Evolutionary conservation across 2,329 filamentous ascomycete species (phyloP).

Genomic region (Pezicula neosporulosa): DNA sequence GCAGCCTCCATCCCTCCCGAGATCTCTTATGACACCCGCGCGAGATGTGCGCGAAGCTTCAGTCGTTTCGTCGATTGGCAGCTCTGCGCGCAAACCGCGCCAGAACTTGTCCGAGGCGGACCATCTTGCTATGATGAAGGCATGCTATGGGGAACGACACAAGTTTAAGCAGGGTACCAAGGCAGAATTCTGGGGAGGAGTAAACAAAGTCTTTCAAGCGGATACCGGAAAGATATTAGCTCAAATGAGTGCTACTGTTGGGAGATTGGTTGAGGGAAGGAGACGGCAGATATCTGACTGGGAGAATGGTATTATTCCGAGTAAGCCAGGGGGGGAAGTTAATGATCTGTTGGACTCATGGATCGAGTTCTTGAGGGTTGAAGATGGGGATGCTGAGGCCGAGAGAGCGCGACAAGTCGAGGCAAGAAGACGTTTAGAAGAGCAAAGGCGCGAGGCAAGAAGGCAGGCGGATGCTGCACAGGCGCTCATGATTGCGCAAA

Average conservation of each 20-base stretch:
- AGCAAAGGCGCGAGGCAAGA: constrained; percentile 26
- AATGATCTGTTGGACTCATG: constrained; percentile 27
- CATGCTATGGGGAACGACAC: constrained; percentile 24
- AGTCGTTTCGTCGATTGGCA: constrained; percentile 21
- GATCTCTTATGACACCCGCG: constrained; percentile 24
- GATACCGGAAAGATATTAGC: constrained; percentile 27
- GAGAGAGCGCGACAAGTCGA: constrained; percentile 30
- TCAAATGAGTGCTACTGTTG: constrained; percentile 30
- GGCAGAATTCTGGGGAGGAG: constrained; percentile 28
- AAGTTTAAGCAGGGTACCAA: constrained; percentile 30
- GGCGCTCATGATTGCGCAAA: constrained; percentile 12
- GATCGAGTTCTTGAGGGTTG: constrained; percentile 29
- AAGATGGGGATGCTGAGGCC: constrained; percentile 27
- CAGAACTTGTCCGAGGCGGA: constrained; percentile 30
- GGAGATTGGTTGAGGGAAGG: constrained; percentile 25
- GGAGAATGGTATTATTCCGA: constrained; percentile 26
- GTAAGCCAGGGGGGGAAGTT: constrained; percentile 26
- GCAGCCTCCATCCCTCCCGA: constrained; percentile 27
- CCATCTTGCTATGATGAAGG: constrained; percentile 27
- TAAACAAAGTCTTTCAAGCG: constrained; percentile 25
- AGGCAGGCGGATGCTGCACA: constrained; percentile 27
- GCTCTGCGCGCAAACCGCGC: constrained; percentile 26
- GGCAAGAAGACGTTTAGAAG: constrained; percentile 25
- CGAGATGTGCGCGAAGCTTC: constrained; percentile 28
- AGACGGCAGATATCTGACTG: constrained; percentile 27